phyloP scores from a whole-genome alignment of 179 eudicot genomes.

The Silene noctiflora region DNA sequence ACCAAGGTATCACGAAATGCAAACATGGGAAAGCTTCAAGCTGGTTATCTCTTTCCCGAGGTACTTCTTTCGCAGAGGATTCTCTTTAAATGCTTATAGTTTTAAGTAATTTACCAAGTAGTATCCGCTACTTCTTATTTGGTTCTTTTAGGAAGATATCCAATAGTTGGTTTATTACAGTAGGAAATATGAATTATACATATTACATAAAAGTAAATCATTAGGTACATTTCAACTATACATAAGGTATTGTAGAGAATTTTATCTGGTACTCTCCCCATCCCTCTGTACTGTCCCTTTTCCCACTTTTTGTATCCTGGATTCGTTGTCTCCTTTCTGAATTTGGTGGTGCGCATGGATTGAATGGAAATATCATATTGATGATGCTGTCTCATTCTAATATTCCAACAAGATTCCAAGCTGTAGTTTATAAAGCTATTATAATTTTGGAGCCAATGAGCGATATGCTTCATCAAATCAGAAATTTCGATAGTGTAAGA shows the following conservation, averaged over 20 bases:
- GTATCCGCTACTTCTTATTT: not conserved
- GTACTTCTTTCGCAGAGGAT: conserved; percentile 27
- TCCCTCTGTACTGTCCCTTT: not conserved
- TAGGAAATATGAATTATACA: not conserved
- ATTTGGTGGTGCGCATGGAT: too few relatives aligned
- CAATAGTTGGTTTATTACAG: not conserved
- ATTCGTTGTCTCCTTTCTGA: not conserved
- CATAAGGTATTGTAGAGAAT: not conserved
- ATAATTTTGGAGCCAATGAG: too few relatives aligned
- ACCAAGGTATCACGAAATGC: conserved; percentile 88
- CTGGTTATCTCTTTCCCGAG: conserved; percentile 98
- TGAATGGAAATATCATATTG: too few relatives aligned
- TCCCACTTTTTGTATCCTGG: not conserved
- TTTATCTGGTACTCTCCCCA: not conserved
- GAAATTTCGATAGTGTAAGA: too few relatives aligned
- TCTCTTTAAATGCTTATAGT: not conserved
- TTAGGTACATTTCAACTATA: too few relatives aligned
- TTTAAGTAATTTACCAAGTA: not conserved
- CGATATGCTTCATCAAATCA: too few relatives aligned
- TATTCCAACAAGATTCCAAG: too few relatives aligned
- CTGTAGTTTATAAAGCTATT: too few relatives aligned
- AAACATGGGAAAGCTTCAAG: conserved; percentile 89
- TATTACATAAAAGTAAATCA: too few relatives aligned
- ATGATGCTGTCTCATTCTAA: too few relatives aligned
- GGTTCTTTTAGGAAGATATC: not conserved